Conservation (phyloP, 495 filamentous ascomycete genomes). For the Hypoxylon trugodes region DNA sequence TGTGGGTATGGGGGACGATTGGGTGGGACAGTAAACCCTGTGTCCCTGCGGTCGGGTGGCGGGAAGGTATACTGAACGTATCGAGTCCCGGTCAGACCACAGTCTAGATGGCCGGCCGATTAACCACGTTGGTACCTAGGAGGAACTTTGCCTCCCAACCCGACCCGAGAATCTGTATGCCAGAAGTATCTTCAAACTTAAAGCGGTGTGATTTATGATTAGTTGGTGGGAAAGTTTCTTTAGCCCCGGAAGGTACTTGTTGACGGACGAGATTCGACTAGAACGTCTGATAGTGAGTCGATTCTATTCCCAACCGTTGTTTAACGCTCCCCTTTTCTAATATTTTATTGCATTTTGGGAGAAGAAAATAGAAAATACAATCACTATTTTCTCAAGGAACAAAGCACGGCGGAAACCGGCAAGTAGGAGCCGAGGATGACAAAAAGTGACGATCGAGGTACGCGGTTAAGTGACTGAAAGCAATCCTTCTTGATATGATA, state of each 20-base stretch:
- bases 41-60: slow-evolving; percentile 27
- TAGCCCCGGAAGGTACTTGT: slow-evolving; percentile 17
- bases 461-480: neutral
- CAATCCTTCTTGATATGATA: slow-evolving; percentile 23
- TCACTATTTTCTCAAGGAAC: slow-evolving; percentile 12
- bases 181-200: slow-evolving; percentile 1
- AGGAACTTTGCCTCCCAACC: slow-evolving; percentile 12
- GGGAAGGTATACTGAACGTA: slow-evolving; percentile 25
- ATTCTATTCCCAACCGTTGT: slow-evolving; percentile 32
- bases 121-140: slow-evolving; percentile 6
- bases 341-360: too few species aligned
- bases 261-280: slow-evolving; percentile 4
- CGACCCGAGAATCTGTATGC: too few species aligned
- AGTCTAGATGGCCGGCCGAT: neutral
- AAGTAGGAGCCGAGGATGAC: neutral
- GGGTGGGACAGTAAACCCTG: slow-evolving; percentile 34
- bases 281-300: slow-evolving; percentile 35
- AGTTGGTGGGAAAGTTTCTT: neutral
- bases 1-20: slow-evolving; percentile 38
- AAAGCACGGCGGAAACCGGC: slow-evolving; percentile 13
- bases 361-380: neutral
- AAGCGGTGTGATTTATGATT: slow-evolving; percentile 19
- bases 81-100: neutral
- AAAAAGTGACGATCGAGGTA: slow-evolving; percentile 16
- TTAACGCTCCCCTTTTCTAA: neutral